A percentile compares a stretch with the other conserved stretches of the same genome.
phyloP scores from a whole-genome alignment of 352 stramenopile genomes.

The Phytophthora syringae region DNA sequence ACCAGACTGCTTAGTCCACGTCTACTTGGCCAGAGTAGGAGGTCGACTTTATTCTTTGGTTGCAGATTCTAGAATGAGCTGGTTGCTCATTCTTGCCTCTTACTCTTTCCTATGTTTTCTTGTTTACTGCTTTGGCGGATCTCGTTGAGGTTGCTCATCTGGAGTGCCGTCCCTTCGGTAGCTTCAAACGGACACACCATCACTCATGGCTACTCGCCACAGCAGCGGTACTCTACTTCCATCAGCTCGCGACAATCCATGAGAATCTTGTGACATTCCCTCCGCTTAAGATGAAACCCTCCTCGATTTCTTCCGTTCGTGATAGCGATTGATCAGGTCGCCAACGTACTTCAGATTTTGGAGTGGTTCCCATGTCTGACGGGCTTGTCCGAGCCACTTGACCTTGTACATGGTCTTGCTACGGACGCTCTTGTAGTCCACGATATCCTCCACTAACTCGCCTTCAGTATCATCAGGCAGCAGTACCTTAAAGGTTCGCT shows the following conservation, averaged over 20 bases:
- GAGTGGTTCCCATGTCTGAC: conserved; percentile 11
- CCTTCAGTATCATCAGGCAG: conserved; percentile 7
- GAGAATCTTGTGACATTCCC: conserved; percentile 1
- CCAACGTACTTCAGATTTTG: conserved; percentile 7
- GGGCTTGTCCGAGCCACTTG: conserved; percentile 9
- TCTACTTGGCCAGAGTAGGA: conserved; percentile 18
- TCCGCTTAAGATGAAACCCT: conserved; percentile 1
- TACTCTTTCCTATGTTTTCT: not conserved
- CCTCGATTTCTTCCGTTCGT: conserved; percentile 1
- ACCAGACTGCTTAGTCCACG: conserved; percentile 7
- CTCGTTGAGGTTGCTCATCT: not conserved
- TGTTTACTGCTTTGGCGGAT: not conserved
- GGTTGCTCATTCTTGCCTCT: not conserved
- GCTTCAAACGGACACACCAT: not conserved
- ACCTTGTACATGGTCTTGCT: conserved; percentile 13
- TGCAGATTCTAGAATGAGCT: conserved; percentile 13
- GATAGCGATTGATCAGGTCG: conserved; percentile 14
- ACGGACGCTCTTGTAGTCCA: conserved; percentile 8
- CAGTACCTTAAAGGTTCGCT: conserved; percentile 7
- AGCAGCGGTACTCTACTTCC: no score
- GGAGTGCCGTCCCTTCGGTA: no score
- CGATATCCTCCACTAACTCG: conserved; percentile 22
- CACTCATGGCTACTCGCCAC: not conserved
- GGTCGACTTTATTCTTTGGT: conserved; percentile 9
- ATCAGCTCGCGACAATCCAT: not conserved